Base-by-base conservation (phyloP, 1,139 yeast genomes). In the Yamadazyma membranifaciens region DNA sequence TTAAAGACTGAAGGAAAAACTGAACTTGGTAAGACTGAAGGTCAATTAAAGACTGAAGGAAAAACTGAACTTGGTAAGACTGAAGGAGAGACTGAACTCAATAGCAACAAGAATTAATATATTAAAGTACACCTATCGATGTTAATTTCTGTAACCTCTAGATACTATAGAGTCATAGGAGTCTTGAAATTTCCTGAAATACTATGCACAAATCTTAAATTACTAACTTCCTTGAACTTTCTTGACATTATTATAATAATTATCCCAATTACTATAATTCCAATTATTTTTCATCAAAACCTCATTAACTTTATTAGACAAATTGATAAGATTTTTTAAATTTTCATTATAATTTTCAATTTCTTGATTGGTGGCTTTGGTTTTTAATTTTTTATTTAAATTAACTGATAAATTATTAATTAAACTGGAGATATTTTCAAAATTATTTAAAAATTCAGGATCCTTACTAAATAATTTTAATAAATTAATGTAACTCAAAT, bases 291-390 rank as follows among this genome's bases (percentile, higher is more conserved):
- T 45, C 4, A 38, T 17, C 35, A 55, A 36, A n/a, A 49, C 36
- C 13, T 39, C 44, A 39, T 58, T 51, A 9, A 62, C 49, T 13
- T 44, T 46, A 33, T 56, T 60, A 20, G 57, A 51, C 40, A 67
- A 56, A 20, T 49, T 52, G 6, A 63, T 53, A 25, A 65, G 54
- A 6, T 64, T 56, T 42, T 60, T 60, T 33, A 63, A 46, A 14
- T 63, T 56, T 39, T 66, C 71, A 38, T 66, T 66, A 37, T 50
- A 59, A 25, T 60, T 56, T 45, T 68, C 74, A 3, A 60, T 47
- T 40, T 71, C 78, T 50, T 72, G 78, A 3, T 71, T 56, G 12
- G 72, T 67, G 4, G 78, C 73, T 44, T 71, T 72, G 12, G 63
- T 55, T 15, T 71, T 62, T 14, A 70, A 53, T 40, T 71, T 71